phyloP scores from a whole-genome alignment of 2,329 filamentous ascomycete species.

The Ceratocystiopsis sp. region DNA sequence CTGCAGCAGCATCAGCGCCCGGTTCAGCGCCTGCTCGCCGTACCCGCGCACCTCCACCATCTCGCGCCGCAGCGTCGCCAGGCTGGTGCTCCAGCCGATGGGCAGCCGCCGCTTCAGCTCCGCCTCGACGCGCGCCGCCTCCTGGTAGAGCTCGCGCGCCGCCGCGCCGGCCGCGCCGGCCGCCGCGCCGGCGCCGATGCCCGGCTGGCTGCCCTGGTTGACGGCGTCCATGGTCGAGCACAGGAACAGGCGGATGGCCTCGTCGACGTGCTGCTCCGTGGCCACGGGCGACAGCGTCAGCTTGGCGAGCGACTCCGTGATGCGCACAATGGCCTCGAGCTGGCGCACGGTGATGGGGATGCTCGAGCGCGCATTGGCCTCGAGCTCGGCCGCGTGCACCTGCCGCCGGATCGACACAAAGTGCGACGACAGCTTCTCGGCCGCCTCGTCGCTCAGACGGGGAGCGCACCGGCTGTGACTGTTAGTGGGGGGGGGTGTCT shows the following conservation, averaged over 20 bases:
- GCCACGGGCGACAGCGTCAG: conserved; percentile 72
- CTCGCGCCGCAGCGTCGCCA: conserved; percentile 72
- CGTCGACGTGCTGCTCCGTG: conserved; percentile 83
- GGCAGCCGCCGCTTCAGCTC: conserved; percentile 77
- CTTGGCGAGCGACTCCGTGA: conserved; percentile 91
- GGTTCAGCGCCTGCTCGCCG: conserved; percentile 68
- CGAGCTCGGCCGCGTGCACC: conserved; percentile 78
- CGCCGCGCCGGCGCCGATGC: conserved; percentile 20
- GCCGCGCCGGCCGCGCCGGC: conserved; percentile 37
- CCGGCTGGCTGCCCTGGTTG: conserved; percentile 51
- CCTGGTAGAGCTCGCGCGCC: conserved; percentile 78
- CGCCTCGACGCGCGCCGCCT: conserved; percentile 71
- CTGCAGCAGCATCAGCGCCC: conserved; percentile 73
- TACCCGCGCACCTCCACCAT: conserved; percentile 88
- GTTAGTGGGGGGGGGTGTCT: conserved; percentile 10
- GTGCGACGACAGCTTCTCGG: conserved; percentile 90
- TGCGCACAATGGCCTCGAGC: conserved; percentile 90
- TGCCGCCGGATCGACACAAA: conserved; percentile 93
- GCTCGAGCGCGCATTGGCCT: conserved; percentile 76
- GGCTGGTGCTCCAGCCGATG: conserved; percentile 86
- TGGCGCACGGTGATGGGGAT: conserved; percentile 97
- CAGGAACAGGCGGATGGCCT: conserved; percentile 91
- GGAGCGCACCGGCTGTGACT: conserved; percentile 67
- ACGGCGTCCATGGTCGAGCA: conserved; percentile 97
- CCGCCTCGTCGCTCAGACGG: conserved; percentile 73